Evolutionary conservation across 176 grass and related monocot genomes (phyloP), one percentile per base, ranked within the genome.

Genomic region (Thinopyrum elongatum): DNA sequence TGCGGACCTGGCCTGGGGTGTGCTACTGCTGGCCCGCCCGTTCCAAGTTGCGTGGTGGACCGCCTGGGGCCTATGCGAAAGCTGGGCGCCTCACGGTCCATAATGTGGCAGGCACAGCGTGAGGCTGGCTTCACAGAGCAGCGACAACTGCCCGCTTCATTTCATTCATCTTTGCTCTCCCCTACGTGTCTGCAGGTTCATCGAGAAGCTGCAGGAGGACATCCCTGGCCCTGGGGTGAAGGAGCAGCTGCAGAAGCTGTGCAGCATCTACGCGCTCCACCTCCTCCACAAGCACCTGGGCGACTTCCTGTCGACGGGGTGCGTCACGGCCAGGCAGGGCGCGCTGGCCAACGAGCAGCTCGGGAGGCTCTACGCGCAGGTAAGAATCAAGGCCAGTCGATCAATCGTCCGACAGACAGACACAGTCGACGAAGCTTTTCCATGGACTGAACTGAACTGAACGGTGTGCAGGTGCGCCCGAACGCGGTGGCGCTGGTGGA

Each of bases 401-500:
- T 39, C 19, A 14, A 15, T 1, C 2, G 13, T 71, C 0, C 0
- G 41, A 12, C 41, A 44, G 41, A 12, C 10, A 13, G 10, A 44
- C 10, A 44, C 41, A 44, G 0, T 44, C 3, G 11, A 44, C 0
- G 3, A 44, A 44, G 42, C 47, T 7, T 17, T 17, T 51, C 15
- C 47, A 51, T 0, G 14, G 47, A 17, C 47, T 17, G 47, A 7
- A 17, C 1, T 74, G 44, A 51, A 55, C n/a, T 29, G n/a, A 10
- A 36, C 10, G 31, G 2, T 3, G 16, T 91, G 78, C 94, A 98
- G 97, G 80, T 99, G 51, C 88, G 94, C 10, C 88, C 85, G 0
- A 99, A 99, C 58, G 94, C 91, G 0, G 79, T 99, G 38, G 88
- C 87, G 2, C 66, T 99, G 67, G 97, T 99, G 6, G 97, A 99